Evolutionary conservation across 73 alveolate species (phyloP).

Genomic region (Paramecium sexaurelia): DNA sequence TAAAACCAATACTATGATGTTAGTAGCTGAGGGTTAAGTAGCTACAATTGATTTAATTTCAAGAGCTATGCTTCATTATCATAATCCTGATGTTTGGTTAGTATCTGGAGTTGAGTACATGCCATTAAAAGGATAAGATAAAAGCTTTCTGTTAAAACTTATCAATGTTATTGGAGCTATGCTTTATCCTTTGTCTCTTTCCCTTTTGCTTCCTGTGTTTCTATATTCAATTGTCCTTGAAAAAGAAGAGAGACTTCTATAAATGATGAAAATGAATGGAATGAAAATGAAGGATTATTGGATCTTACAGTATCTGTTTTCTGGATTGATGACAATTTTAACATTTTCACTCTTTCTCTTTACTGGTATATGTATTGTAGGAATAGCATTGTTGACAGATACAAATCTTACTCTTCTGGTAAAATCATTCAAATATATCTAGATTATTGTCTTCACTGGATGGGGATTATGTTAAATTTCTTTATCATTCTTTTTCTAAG

Average conservation of each 20-base stretch:
- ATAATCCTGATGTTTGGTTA: constrained; percentile 83
- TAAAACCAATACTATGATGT: constrained; percentile 50
- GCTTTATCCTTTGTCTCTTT: constrained; percentile 89
- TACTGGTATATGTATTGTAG: constrained; percentile 79
- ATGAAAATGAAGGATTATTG: constrained; percentile 95
- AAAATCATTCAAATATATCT: not conserved
- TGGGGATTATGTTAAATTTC: constrained; percentile 97
- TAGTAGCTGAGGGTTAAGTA: constrained; percentile 81
- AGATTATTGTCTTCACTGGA: constrained; percentile 80
- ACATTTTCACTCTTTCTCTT: constrained; percentile 80
- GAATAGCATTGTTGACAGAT: constrained; percentile 81
- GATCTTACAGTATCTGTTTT: constrained; percentile 82
- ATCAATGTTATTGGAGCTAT: constrained; percentile 86
- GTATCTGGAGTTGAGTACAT: constrained; percentile 87
- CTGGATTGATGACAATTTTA: constrained; percentile 77
- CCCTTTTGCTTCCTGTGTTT: constrained; percentile 94
- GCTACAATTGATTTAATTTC: constrained; percentile 81
- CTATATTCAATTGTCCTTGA: constrained; percentile 95
- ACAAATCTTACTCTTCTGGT: constrained; percentile 76
- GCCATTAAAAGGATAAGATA: constrained; percentile 90
- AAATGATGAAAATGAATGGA: constrained; percentile 98
- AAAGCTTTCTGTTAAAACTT: constrained; percentile 82
- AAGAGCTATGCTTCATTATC: constrained; percentile 85
- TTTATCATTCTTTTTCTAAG: constrained; percentile 92
- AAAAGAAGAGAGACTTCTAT: constrained; percentile 93